Conservation (phyloP, 2,329 filamentous ascomycete species). For the Colletotrichum simmondsii region DNA sequence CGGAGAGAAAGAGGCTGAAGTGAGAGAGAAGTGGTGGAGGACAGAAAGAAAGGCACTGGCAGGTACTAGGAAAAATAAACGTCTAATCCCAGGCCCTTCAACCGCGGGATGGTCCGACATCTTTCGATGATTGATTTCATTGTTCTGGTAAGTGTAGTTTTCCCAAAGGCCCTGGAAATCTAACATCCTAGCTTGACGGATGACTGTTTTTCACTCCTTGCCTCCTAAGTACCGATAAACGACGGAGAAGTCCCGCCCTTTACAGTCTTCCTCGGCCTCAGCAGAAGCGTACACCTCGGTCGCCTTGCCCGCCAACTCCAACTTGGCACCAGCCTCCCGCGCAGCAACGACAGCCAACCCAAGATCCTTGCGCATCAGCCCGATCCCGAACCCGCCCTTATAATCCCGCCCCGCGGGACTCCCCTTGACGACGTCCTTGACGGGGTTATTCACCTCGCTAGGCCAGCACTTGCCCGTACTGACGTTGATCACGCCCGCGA, state of each 20-base stretch:
- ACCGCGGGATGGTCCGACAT: conserved; percentile 15
- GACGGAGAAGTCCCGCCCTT: conserved; percentile 83
- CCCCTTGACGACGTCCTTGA: conserved; percentile 82
- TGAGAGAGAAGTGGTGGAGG: conserved; percentile 14
- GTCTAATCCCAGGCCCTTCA: not conserved
- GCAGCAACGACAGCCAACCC: conserved; percentile 79
- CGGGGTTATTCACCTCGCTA: conserved; percentile 94
- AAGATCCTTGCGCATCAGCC: conserved; percentile 85
- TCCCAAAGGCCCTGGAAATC: not conserved
- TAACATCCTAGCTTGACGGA: not conserved
- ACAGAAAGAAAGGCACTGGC: not conserved
- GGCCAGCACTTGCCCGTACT: conserved; percentile 98
- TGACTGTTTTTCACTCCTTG: conserved; percentile 49
- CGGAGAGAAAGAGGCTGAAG: conserved; percentile 5
- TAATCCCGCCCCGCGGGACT: conserved; percentile 84
- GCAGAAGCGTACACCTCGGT: conserved; percentile 75
- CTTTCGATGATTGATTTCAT: not conserved
- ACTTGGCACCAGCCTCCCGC: conserved; percentile 70
- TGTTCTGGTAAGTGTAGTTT: not conserved
- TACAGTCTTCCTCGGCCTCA: conserved; percentile 68
- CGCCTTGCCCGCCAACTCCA: conserved; percentile 73
- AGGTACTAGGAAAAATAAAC: not conserved
- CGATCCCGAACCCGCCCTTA: conserved; percentile 79
- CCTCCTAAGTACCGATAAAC: conserved; percentile 79
- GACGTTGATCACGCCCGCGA: conserved; percentile 90